Evolutionary conservation across 1,284 basidiomycete species (phyloP), one percentile per base, ranked within the genome.

Genomic region (Naganishia liquefaciens): DNA sequence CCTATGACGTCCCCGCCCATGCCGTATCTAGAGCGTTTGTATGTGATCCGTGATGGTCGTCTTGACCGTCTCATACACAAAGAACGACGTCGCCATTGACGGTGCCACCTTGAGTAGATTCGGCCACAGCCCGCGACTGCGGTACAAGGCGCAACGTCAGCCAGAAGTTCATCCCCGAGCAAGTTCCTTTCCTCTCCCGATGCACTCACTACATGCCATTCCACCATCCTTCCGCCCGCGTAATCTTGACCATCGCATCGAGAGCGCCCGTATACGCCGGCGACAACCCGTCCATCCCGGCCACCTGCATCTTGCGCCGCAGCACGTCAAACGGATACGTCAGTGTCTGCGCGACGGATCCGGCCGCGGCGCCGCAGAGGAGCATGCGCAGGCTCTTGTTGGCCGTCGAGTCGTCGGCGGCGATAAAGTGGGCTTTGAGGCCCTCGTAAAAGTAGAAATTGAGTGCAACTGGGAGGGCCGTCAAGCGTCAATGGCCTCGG

Each of bases 241-340:
- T 67, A 55, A 92, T 91, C 64, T 83, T 84, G 64, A 79, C 77
- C 69, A 93, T 80, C 1, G 89, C 90, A 73, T 93, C 88, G 64
- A 90, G 73, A 19, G 88, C 91, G 28, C 91, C 90, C 54, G 80
- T 86, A 78, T 93, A 93, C 73, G 85, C 85, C 68, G 73, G 85
- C 79, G 47, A 84, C 83, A 65, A 87, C 72, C 66, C 84, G 80
- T 63, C 79, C 87, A 97, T 88, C 1, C 94, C 95, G 1, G 88
- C 86, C 63, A 95, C 91, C 77, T 99, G 95, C 89, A 99, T 93
- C 80, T 96, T 93, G 55, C 95, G 83, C 47, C 95, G 83, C 61
- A 98, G 79, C 0, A 98, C 92, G 76, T 99, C 95, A 73, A 97
- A 90, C 0, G 95, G 95, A 75, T 96, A 97, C 7, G 95, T 98